Conservation (phyloP, 2,329 filamentous ascomycete genomes). For the Ophiocordyceps robertsii region DNA sequence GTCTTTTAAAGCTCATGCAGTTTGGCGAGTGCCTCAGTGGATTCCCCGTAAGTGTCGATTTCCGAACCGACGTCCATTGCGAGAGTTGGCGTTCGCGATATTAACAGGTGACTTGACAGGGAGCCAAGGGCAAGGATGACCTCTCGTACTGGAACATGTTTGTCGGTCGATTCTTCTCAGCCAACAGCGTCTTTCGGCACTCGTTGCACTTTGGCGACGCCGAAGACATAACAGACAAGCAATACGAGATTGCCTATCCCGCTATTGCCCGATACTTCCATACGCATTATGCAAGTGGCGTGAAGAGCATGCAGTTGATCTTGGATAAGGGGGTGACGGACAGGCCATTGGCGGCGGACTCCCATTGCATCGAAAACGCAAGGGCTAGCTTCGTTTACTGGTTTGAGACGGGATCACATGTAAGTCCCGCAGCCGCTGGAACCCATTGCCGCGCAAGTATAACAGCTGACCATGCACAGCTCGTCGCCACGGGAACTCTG, state of each 20-base stretch:
- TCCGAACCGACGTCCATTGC: background rate
- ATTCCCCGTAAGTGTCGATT: constrained; percentile 30
- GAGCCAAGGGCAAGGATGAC: constrained; percentile 49
- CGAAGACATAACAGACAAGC: constrained; percentile 52
- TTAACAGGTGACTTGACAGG: constrained; percentile 20
- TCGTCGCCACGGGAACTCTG: constrained; percentile 65
- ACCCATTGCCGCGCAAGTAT: constrained; percentile 1
- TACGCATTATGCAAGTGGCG: constrained; percentile 76
- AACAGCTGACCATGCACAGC: constrained; percentile 30
- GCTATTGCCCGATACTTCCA: constrained; percentile 81
- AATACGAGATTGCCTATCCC: constrained; percentile 74
- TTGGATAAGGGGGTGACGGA: constrained; percentile 54
- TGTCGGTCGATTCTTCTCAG: constrained; percentile 69
- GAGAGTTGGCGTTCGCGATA: background rate
- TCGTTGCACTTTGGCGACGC: constrained; percentile 45
- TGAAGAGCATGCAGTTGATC: constrained; percentile 74
- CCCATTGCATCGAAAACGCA: constrained; percentile 61
- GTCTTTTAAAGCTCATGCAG: constrained; percentile 44
- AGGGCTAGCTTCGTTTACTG: constrained; percentile 78
- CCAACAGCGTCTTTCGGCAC: constrained; percentile 63
- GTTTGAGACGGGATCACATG: constrained; percentile 73
- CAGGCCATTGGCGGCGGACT: constrained; percentile 44
- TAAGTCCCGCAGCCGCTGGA: constrained; percentile 27
- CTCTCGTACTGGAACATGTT: constrained; percentile 68
- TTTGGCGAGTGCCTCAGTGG: constrained; percentile 50